These are phyloP conservation scores for Backusella macrospora DNA, from an alignment of 192 early-diverging fungal genomes.

Conservation along the genomic window DNA sequence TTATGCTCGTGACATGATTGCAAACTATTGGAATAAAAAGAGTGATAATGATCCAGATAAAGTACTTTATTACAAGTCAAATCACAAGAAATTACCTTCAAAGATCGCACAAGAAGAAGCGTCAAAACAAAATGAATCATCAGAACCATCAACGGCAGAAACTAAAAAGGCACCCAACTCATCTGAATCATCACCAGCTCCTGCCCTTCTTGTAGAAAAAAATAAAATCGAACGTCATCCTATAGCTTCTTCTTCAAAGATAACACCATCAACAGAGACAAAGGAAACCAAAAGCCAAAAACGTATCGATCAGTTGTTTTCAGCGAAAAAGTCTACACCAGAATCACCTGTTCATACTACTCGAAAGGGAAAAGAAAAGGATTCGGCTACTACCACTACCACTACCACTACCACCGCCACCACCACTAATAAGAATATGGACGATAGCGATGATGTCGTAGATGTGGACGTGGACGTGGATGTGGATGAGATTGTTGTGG, in stretches of 20 bases:
- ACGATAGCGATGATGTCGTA: neutral
- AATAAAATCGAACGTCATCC: neutral
- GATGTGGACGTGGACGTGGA: neutral
- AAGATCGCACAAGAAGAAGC: neutral
- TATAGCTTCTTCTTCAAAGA: neutral
- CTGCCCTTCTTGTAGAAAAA: neutral
- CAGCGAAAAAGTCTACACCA: neutral
- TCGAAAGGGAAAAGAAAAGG: constrained; percentile 1
- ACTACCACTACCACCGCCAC: no score
- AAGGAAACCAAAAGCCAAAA: neutral
- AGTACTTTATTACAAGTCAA: neutral
- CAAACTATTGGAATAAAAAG: neutral
- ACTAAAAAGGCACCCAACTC: no score
- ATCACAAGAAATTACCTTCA: neutral
- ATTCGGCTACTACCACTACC: no score
- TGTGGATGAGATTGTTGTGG: no score
- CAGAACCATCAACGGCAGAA: neutral
- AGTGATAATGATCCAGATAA: neutral
- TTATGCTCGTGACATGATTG: neutral
- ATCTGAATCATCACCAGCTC: neutral
- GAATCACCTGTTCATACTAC: neutral
- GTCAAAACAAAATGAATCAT: neutral
- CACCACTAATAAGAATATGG: no score
- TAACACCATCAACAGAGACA: neutral
- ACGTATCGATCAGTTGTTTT: neutral